Evolutionary conservation across 164 flowering plant genomes (phyloP).

Genomic region (Liriodendron chinense): DNA sequence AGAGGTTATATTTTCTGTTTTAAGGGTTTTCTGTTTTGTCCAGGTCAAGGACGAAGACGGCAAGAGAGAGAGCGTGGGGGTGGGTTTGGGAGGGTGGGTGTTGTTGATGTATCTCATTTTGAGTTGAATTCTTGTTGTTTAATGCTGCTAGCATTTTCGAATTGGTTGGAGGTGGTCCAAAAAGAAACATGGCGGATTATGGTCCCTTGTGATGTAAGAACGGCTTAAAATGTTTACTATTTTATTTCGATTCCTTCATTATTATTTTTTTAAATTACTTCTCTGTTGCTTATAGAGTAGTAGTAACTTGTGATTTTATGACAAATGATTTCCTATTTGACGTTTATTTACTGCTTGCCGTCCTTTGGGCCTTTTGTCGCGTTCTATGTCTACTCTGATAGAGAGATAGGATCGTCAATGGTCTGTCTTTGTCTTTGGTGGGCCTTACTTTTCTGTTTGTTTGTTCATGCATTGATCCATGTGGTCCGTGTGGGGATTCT

Average conservation of each 20-base stretch:
- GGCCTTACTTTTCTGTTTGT: too few species aligned
- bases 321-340: too few species aligned
- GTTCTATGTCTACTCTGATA: too few species aligned
- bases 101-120: slow-evolving; percentile 1
- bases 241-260: background rate
- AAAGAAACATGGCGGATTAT: background rate
- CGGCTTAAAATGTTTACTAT: background rate
- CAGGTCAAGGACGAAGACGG: background rate
- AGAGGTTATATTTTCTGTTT: background rate
- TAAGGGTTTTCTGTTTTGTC: background rate
- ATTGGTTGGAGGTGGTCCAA: background rate
- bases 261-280: background rate
- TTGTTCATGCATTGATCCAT: too few species aligned
- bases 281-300: background rate
- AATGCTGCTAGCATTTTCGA: background rate
- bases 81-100: background rate
- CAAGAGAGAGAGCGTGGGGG: background rate
- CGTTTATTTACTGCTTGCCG: too few species aligned
- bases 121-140: slow-evolving; percentile 1
- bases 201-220: slow-evolving; percentile 14
- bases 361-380: too few species aligned
- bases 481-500: too few species aligned
- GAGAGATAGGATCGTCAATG: too few species aligned
- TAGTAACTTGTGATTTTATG: too few species aligned
- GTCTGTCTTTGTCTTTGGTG: too few species aligned